Base-by-base conservation (phyloP, 2,329 filamentous ascomycete genomes). In the Phialophora tarda region DNA sequence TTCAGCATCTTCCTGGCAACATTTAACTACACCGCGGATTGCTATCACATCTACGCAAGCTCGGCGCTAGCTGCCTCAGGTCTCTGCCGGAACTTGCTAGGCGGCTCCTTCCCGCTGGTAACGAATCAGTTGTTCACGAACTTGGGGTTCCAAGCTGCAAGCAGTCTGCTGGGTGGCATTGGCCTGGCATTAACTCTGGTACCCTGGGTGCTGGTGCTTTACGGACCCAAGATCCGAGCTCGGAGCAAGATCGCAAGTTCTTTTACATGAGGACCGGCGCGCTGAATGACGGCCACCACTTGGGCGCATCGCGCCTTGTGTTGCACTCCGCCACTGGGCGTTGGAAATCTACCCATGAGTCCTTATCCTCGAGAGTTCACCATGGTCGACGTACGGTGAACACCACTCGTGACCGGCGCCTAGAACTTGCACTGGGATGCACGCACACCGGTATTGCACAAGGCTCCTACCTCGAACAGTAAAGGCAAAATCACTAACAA, bases 21-120 rank as follows among this genome's bases (percentile, higher is more conserved):
- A 0, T 97, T 97, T 80, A 97, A 97, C 76, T 97, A 96, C 73
- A 84, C 97, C 0, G 92, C 93, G 17, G 93, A 97, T 75, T 89
- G 89, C 1, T 97, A 97, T 77, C 89, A 93, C 74, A 83, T 86
- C 4, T 97, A 95, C 73, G 92, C 93, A 0, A 92, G 89, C 53
- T 95, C 91, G 0, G 93, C 93, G 0, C 81, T 97, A 4, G 93
- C 93, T 0, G 92, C 92, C 0, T 92, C 96, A 78, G 91, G 87
- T n/a, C 94, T 91, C 75, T 95, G 91, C 79, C 87, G 93, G 14
- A 97, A 97, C 75, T 82, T 96, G 1, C 80, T 97, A 0, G 92
- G 90, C 14, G 93, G 93, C 1, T 78, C 87, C 0, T 96, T 97
- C 69, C 92, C 93, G 0, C 81, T 97, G 0, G 85, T 96, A 6